phyloP scores from a whole-genome alignment of 345 rosid genomes.

The Draba incana region DNA sequence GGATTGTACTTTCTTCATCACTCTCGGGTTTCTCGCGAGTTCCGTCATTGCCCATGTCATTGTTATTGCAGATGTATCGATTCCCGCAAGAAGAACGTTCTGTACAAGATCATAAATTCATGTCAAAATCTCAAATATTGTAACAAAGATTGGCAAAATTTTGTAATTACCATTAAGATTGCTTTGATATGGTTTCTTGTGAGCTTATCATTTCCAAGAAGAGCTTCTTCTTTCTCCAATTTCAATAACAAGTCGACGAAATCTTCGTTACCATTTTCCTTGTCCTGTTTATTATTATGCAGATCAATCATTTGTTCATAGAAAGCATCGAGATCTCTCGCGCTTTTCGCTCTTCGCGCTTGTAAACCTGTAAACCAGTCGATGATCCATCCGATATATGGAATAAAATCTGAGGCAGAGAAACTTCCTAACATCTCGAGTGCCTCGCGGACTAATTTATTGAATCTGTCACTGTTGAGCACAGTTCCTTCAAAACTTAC shows the following conservation, averaged over 20 bases:
- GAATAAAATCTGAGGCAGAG: conserved; percentile 47
- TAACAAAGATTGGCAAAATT: background rate
- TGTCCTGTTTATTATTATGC: conserved; percentile 47
- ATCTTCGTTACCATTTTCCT: conserved; percentile 35
- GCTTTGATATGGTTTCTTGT: conserved; percentile 32
- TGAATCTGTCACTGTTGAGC: conserved; percentile 29
- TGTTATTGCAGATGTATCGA: conserved; percentile 30
- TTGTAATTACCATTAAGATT: conserved; percentile 3
- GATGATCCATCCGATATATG: conserved; percentile 43
- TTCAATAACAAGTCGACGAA: conserved; percentile 24
- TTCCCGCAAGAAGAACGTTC: conserved; percentile 35
- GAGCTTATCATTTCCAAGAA: conserved; percentile 11
- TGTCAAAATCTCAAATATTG: background rate
- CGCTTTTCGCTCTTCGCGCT: conserved; percentile 38
- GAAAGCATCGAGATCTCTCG: conserved; percentile 42
- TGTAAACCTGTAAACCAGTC: conserved; percentile 44
- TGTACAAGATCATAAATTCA: conserved; percentile 11
- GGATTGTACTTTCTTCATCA: conserved; percentile 47
- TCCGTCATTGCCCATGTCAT: conserved; percentile 52
- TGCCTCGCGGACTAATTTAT: conserved; percentile 36
- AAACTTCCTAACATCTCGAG: conserved; percentile 38
- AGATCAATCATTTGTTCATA: conserved; percentile 47
- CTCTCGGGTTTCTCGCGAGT: conserved; percentile 44
- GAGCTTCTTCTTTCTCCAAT: conserved; percentile 31
- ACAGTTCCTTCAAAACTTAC: conserved; percentile 39